phyloP scores from a whole-genome alignment of 306 rosid species.

The Gastrolobium bilobum region DNA sequence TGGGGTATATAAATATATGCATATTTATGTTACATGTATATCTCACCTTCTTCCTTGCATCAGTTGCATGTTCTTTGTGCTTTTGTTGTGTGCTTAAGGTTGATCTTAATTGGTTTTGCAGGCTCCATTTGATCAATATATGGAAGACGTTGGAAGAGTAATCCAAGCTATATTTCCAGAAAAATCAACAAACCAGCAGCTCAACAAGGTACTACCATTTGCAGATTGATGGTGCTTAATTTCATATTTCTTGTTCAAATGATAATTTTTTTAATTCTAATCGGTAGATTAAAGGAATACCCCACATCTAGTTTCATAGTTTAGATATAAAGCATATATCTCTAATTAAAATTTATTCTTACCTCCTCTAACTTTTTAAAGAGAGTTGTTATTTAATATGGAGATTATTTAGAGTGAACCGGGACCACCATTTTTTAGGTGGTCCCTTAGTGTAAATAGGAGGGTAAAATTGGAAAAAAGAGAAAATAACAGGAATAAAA shows the following conservation, averaged over 20 bases:
- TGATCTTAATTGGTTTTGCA: not conserved
- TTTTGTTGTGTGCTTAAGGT: not conserved
- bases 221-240: not conserved
- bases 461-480: no score
- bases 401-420: no score
- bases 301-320: no score
- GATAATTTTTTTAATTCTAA: no score
- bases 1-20: not conserved
- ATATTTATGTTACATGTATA: not conserved
- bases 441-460: no score
- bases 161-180: constrained; percentile 45
- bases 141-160: constrained; percentile 52
- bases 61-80: not conserved
- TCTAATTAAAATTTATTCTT: no score
- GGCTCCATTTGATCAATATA: constrained; percentile 53
- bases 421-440: no score
- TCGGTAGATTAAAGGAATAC: no score
- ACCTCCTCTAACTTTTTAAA: no score
- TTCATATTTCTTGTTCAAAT: not conserved
- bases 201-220: constrained; percentile 40
- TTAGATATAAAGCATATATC: no score
- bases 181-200: constrained; percentile 34
- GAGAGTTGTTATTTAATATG: no score
- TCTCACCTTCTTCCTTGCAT: not conserved
- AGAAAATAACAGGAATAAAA: no score